A percentile compares a stretch with the other conserved stretches of the same genome.
phyloP scores from a whole-genome alignment of 371 early-diverging fungal species.

The Phascolomyces articulosus region DNA sequence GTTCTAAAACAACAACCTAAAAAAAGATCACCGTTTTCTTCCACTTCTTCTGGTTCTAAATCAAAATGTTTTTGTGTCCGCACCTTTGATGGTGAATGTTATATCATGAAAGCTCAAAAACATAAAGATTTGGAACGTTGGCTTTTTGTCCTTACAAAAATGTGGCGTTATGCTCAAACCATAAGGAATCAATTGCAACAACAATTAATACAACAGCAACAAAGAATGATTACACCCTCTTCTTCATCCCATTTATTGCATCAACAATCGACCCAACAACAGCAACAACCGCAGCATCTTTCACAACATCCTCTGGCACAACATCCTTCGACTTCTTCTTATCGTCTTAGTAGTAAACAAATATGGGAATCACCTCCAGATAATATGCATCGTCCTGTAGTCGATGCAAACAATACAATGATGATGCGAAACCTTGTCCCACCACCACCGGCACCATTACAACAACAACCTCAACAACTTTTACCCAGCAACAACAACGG shows the following conservation, averaged over 20 bases:
- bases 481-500: neutral
- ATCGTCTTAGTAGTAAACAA: slow-evolving; percentile 11
- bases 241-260: no score
- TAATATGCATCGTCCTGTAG: slow-evolving; percentile 7
- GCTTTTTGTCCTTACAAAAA: slow-evolving; percentile 56
- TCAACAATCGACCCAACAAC: slow-evolving; percentile 13
- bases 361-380: neutral
- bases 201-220: slow-evolving; percentile 17
- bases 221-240: slow-evolving; percentile 9
- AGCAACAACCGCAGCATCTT: slow-evolving; percentile 11
- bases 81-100: slow-evolving; percentile 32
- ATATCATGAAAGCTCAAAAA: slow-evolving; percentile 47
- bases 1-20: slow-evolving; percentile 38
- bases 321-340: neutral
- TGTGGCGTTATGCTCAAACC: slow-evolving; percentile 48
- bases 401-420: neutral
- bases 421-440: slow-evolving; percentile 19
- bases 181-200: slow-evolving; percentile 22
- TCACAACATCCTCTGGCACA: neutral
- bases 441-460: slow-evolving; percentile 12
- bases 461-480: neutral
- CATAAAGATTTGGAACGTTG: slow-evolving; percentile 54
- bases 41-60: slow-evolving; percentile 9
- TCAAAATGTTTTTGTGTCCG: slow-evolving; percentile 50
- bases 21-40: slow-evolving; percentile 16